Base-by-base conservation (phyloP, 805 yeast genomes). In the Yarrowia sp. region DNA sequence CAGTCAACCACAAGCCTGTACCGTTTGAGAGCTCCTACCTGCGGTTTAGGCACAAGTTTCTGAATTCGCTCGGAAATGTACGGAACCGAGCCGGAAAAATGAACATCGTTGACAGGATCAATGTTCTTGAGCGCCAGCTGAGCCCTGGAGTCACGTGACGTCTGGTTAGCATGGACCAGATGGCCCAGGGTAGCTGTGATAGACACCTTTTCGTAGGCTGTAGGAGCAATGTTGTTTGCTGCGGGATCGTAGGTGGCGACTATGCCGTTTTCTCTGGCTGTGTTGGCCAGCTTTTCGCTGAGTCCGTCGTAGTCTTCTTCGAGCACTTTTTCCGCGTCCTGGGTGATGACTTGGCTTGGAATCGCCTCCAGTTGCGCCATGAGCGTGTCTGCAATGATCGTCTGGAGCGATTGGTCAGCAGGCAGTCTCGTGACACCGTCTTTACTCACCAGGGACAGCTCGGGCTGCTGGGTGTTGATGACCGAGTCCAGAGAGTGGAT, bases 31-130 rank as follows among this genome's bases (percentile, higher is more conserved):
- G 6, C 3, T 5, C 7, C 30, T 5, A 7, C 7, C 30, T 24
- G 30, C 3, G 30, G 30, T 24, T 24, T 24, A 7, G 30, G 30
- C 7, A 24, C 30, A 7, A 5, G 3, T 24, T 24, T 24, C 30
- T 4, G 6, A 24, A 24, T 24, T 24, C 30, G 30, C 30, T 24
- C 30, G 30, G 3, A 5, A 17, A 58, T 14, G 12, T 40, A 43
- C 14, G 64, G 64, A 9, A 58, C 14, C 3, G 64, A 58, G 13
- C 64, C 64, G 5, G 64, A 43, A 14, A 58, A 58, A 9, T 58
- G 64, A 2, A 43, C 17, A n/a, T 33, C 64, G n/a, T 6, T 19
- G 20, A 55, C 9, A 1, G 40, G 64, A 6, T 43, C 50, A 9
- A 42, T 30, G 4, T 12, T 13, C 9, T 33, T 0, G 4, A 58